Percentiles rank a stretch among this genome's conserved stretches.
Evolutionary conservation across 441 rosid genomes (phyloP).

Genomic region (Cnidoscolus chayamansa): DNA sequence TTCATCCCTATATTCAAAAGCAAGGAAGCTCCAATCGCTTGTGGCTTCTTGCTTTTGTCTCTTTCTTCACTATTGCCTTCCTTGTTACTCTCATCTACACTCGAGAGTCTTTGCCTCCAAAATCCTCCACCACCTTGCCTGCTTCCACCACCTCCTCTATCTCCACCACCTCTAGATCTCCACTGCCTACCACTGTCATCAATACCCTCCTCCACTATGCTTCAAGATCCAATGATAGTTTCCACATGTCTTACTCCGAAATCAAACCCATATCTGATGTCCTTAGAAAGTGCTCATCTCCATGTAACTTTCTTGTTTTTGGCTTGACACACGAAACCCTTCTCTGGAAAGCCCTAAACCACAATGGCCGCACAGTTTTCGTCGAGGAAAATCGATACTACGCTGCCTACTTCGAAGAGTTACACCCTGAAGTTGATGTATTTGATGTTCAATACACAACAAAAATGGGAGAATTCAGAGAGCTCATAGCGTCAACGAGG

Average conservation of each 20-base stretch:
- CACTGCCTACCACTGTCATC: conserved; percentile 54
- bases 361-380: conserved; percentile 78
- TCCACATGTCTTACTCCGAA: conserved; percentile 66
- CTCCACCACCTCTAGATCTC: conserved; percentile 29
- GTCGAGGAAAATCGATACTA: conserved; percentile 92
- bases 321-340: conserved; percentile 88
- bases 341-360: conserved; percentile 85
- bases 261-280: conserved; percentile 78
- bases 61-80: conserved; percentile 73
- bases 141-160: conserved; percentile 31
- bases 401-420: conserved; percentile 79
- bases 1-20: conserved; percentile 88
- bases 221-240: conserved; percentile 76
- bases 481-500: conserved; percentile 48
- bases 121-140: conserved; percentile 20
- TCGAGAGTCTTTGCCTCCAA: conserved; percentile 44
- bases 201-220: conserved; percentile 80
- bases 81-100: conserved; percentile 76
- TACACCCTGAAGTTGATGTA: conserved; percentile 79
- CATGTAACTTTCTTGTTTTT: conserved; percentile 80
- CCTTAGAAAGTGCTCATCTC: conserved; percentile 72
- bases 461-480: conserved; percentile 51
- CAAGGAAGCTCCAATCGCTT: conserved; percentile 75
- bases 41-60: conserved; percentile 81
- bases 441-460: conserved; percentile 91